Percentiles rank a stretch among this genome's conserved stretches.
Conservation (phyloP, 495 filamentous ascomycete species). For the Delitschia confertaspora region DNA sequence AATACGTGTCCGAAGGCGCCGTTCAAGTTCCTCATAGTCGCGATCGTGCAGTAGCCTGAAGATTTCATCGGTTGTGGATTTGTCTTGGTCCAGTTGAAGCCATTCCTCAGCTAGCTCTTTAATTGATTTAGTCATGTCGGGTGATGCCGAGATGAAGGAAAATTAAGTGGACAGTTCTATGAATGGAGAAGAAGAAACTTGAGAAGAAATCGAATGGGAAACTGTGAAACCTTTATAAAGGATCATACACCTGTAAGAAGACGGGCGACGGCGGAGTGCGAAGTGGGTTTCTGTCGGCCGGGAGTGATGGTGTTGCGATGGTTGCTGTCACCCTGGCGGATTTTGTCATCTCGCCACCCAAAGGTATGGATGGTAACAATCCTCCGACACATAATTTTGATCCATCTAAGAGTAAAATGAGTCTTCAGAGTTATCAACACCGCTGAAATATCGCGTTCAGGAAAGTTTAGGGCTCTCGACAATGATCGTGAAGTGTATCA, state of each 20-base stretch:
- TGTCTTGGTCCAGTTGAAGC: slow-evolving; percentile 58
- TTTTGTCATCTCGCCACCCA: slow-evolving; percentile 5
- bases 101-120: slow-evolving; percentile 42
- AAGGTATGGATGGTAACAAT: not conserved
- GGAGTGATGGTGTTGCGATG: not conserved
- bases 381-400: not conserved
- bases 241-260: too few relatives aligned
- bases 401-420: too few relatives aligned
- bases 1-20: slow-evolving; percentile 50
- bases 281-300: too few relatives aligned
- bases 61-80: slow-evolving; percentile 51
- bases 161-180: not conserved
- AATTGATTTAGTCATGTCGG: slow-evolving; percentile 10
- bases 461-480: too few relatives aligned
- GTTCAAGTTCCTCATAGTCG: slow-evolving; percentile 46
- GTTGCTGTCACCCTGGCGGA: not conserved
- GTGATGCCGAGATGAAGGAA: not conserved
- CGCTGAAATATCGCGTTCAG: too few relatives aligned
- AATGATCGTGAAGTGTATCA: too few relatives aligned
- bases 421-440: too few relatives aligned
- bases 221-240: too few relatives aligned
- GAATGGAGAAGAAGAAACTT: not conserved
- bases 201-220: too few relatives aligned
- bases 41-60: slow-evolving; percentile 42
- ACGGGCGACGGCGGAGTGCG: too few relatives aligned